phyloP scores from a whole-genome alignment of 2,329 filamentous ascomycete genomes.

The Pseudocercospora crystallina region DNA sequence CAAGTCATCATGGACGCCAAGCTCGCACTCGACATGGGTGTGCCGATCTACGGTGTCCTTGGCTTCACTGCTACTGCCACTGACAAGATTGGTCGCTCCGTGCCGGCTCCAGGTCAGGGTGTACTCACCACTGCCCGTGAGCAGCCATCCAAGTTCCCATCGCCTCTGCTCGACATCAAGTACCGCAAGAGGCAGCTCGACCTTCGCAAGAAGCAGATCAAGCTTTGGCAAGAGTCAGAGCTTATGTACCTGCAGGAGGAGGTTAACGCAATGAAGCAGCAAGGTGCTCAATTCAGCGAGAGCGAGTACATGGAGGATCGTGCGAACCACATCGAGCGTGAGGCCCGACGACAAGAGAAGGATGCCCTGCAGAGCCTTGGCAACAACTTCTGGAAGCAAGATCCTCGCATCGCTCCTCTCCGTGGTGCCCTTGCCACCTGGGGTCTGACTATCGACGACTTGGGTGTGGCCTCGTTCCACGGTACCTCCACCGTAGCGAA shows the following conservation, averaged over 20 bases:
- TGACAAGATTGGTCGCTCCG: conserved; percentile 97
- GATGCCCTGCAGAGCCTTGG: conserved; percentile 89
- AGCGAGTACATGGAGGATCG: conserved; percentile 84
- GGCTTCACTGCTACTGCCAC: conserved; percentile 93
- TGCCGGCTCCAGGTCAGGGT: conserved; percentile 94
- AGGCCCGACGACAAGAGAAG: conserved; percentile 87
- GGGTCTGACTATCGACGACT: conserved; percentile 95
- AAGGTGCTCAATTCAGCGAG: conserved; percentile 72
- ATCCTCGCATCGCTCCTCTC: conserved; percentile 88
- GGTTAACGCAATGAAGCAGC: conserved; percentile 82
- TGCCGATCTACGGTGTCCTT: conserved; percentile 93
- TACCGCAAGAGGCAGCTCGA: conserved; percentile 95
- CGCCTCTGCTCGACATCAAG: conserved; percentile 93
- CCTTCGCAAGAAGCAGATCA: conserved; percentile 89
- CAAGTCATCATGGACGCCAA: conserved; percentile 98
- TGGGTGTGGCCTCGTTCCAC: conserved; percentile 96
- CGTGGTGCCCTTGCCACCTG: conserved; percentile 95
- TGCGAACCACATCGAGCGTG: conserved; percentile 78
- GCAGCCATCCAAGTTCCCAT: conserved; percentile 86
- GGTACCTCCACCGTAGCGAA: conserved; percentile 98
- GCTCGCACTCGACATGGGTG: conserved; percentile 95
- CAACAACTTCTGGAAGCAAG: conserved; percentile 99
- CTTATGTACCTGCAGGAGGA: conserved; percentile 91
- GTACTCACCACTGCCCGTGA: conserved; percentile 94
- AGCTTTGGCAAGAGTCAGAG: conserved; percentile 94